Base-by-base conservation (phyloP, 257 asterid genomes). In the Ilex aquifolium region DNA sequence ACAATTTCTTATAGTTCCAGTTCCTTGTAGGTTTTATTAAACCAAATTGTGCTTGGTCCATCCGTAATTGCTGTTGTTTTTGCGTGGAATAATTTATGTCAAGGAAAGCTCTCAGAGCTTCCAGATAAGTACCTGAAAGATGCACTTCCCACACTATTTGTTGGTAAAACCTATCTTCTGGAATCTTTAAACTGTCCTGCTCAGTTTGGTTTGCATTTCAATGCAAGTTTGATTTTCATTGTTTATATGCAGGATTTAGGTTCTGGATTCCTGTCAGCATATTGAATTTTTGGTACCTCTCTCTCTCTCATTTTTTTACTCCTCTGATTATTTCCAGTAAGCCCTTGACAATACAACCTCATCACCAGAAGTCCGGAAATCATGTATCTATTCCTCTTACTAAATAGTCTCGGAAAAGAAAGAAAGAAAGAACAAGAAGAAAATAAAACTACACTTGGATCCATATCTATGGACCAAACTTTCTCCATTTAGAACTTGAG, bases 181-280 rank as follows among this genome's bases (percentile, higher is more conserved):
- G 42, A 50, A 63, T 29, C 51, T 36, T 49, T 32, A 44, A 30
- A 1, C 53, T 53, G 11, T 3, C 52, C 42, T 36, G 42, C 8
- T 59, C 17, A 57, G 13, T 65, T 13, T 56, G 32, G 31, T 70
- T 44, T 62, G 27, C 53, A 8, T 64, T 64, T 61, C 48, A 50
- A 52, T 51, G 36, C 65, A 29, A 10, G 56, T 6, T 60, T 42
- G 16, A 40, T 42, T 44, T 39, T 59, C 17, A 11, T 11, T 60
- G 52, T 59, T 62, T 16, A 62, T 56, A 36, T 77, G 57, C 96
- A 92, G 99, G 99, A 17, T 87, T 89, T 77, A 80, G 86, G 72
- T 92, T 92, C 90, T 92, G 99, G 97, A 78, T 92, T 67, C 97
- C 97, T 57, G 97, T 92, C 74, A 85, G 95, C 77, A 65, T 92